Conservation (phyloP, 352 stramenopile genomes). For the Phytophthora ohioensis region DNA sequence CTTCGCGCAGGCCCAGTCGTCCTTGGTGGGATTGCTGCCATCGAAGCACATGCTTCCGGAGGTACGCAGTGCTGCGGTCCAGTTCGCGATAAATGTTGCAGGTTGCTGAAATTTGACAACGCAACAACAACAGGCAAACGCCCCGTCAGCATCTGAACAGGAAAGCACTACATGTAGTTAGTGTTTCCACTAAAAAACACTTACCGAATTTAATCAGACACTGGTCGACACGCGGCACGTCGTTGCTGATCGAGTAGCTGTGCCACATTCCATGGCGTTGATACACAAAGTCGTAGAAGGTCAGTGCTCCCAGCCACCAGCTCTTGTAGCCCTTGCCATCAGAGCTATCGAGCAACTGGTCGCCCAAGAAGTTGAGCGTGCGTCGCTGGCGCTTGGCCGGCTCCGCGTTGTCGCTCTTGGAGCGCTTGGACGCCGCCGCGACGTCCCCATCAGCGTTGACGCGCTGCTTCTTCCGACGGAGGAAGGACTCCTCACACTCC, state of each 20-base stretch:
- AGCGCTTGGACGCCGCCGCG: conserved; percentile 33
- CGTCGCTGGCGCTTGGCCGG: conserved; percentile 57
- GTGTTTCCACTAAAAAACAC: conserved; percentile 8
- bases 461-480: conserved; percentile 53
- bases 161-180: not conserved
- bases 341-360: conserved; percentile 77
- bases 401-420: conserved; percentile 43
- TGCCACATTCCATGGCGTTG: conserved; percentile 90
- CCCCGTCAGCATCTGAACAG: conserved; percentile 2
- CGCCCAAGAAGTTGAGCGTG: conserved; percentile 77
- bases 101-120: conserved; percentile 48
- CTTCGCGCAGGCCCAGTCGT: conserved; percentile 71
- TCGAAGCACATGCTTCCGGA: conserved; percentile 82
- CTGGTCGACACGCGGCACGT: conserved; percentile 71
- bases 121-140: not conserved
- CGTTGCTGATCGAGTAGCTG: conserved; percentile 82
- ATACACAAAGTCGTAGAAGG: conserved; percentile 89
- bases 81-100: conserved; percentile 89
- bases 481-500: conserved; percentile 68
- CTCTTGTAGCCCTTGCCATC: conserved; percentile 86
- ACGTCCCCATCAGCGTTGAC: conserved; percentile 19
- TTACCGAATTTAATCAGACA: conserved; percentile 82
- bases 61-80: conserved; percentile 81
- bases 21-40: conserved; percentile 82
- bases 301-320: conserved; percentile 84